A percentile compares a stretch with the other conserved stretches of the same genome.
Evolutionary conservation across 352 stramenopile genomes (phyloP).

Genomic region (Phytophthora cajani): DNA sequence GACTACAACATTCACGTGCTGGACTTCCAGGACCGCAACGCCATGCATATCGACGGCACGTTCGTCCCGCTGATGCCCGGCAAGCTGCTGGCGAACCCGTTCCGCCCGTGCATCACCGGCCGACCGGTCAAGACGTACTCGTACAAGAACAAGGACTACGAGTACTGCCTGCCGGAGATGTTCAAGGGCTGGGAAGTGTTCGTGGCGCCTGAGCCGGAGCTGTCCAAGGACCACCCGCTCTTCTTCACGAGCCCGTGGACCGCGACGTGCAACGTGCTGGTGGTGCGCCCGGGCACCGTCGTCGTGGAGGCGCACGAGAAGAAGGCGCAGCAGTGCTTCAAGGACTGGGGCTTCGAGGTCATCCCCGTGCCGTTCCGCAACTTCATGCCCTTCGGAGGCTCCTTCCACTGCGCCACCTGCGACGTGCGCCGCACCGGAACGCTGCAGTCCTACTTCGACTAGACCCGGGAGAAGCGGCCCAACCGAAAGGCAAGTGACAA

Average conservation of each 20-base stretch:
- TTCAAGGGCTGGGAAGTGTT: conserved; percentile 93
- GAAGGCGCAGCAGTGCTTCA: conserved; percentile 79
- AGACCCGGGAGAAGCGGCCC: not conserved
- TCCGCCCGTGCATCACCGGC: conserved; percentile 87
- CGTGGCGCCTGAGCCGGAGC: conserved; percentile 82
- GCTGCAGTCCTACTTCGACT: conserved; percentile 89
- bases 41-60: conserved; percentile 92
- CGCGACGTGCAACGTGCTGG: conserved; percentile 90
- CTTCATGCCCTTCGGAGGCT: conserved; percentile 91
- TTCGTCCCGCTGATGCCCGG: conserved; percentile 88
- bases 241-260: conserved; percentile 93
- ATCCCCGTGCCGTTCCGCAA: conserved; percentile 91
- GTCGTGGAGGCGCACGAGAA: conserved; percentile 89
- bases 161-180: conserved; percentile 90
- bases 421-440: conserved; percentile 84
- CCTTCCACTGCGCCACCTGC: conserved; percentile 90
- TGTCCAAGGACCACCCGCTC: conserved; percentile 79
- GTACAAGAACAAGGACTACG: conserved; percentile 90
- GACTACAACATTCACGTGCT: conserved; percentile 89
- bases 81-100: conserved; percentile 89
- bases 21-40: conserved; percentile 92
- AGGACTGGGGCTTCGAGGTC: conserved; percentile 90
- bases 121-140: conserved; percentile 86
- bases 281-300: conserved; percentile 82
- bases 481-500: too few species aligned